Base-by-base conservation (phyloP, 345 rosid species). In the Citrus trifoliata region DNA sequence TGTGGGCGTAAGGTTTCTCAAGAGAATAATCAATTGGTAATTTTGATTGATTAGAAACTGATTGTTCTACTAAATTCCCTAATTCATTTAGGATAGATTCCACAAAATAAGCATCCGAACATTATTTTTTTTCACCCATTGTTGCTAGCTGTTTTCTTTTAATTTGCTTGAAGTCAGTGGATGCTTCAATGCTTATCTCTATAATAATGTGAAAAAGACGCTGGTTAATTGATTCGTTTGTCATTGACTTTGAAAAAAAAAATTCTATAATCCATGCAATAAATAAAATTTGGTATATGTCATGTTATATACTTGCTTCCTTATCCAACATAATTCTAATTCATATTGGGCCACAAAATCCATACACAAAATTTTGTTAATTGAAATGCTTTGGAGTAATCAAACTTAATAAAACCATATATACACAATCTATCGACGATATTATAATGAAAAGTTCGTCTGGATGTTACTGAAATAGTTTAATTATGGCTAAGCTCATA, bases 1-100 rank as follows among this genome's bases (percentile, higher is more conserved):
- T 89, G 83, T 84, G 88, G 90, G 86, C 33, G 87, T 79, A 78
- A 85, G 83, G 87, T 71, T 80, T 78, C 70, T 74, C 16, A 14
- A 28, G 55, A 82, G 88, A 88, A 84, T 86, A 85, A 73, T 80
- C 61, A 53, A 73, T 21, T 78, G 70, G 65, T 18, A 69, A 70
- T 40, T 80, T 30, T 35, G 70, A 33, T 75, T 66, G 58, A 80
- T 82, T 37, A 82, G 67, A 76, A 73, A 67, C 65, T 51, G 61
- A 70, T 72, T 69, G 63, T 82, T 80, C 80, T 48, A 30, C 76
- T 60, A 74, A 86, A 86, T 82, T 86, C 85, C 71, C 65, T 79
- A 66, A 33, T 80, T 82, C 79, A 75, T 75, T 78, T 27, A 51
- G 68, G 83, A 82, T 77, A 59, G 82, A 85, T 82, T 80, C 78